Evolutionary conservation across 768 basidiomycete genomes (phyloP).

Genomic region (Leucosporidium scottii): DNA sequence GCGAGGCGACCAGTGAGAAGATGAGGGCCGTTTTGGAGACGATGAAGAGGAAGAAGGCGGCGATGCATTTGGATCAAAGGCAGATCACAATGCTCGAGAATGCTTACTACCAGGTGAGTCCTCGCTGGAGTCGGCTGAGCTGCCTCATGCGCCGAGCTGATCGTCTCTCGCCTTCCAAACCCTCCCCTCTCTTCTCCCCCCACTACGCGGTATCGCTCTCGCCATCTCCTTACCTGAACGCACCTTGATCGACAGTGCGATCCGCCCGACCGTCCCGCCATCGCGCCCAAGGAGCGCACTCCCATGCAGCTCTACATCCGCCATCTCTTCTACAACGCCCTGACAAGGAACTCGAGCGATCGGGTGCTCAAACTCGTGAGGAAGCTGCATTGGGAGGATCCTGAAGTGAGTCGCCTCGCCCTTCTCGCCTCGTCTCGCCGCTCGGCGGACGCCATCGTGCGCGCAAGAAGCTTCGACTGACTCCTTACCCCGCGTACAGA

Average conservation of each 20-base stretch:
- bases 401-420: slow-evolving; percentile 39
- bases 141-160: background rate
- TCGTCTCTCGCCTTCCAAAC: background rate
- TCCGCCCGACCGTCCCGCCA: slow-evolving; percentile 84
- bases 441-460: background rate
- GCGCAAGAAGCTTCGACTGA: background rate
- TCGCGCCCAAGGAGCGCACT: slow-evolving; percentile 73
- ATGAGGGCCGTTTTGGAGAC: slow-evolving; percentile 66
- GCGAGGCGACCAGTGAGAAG: slow-evolving; percentile 76
- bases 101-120: slow-evolving; percentile 84
- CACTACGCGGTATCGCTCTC: no score
- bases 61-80: slow-evolving; percentile 86
- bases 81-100: slow-evolving; percentile 88
- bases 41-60: slow-evolving; percentile 87
- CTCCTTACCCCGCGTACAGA: slow-evolving; percentile 38
- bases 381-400: slow-evolving; percentile 93
- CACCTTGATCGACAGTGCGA: no score
- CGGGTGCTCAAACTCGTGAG: slow-evolving; percentile 88
- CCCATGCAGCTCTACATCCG: slow-evolving; percentile 89
- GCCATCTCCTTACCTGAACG: no score
- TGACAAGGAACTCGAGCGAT: slow-evolving; percentile 88
- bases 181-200: no score
- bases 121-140: background rate
- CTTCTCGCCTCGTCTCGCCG: background rate
- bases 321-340: slow-evolving; percentile 87